Base-by-base conservation (phyloP, 1,284 basidiomycete species). In the Gastroboletus turbinatus region DNA sequence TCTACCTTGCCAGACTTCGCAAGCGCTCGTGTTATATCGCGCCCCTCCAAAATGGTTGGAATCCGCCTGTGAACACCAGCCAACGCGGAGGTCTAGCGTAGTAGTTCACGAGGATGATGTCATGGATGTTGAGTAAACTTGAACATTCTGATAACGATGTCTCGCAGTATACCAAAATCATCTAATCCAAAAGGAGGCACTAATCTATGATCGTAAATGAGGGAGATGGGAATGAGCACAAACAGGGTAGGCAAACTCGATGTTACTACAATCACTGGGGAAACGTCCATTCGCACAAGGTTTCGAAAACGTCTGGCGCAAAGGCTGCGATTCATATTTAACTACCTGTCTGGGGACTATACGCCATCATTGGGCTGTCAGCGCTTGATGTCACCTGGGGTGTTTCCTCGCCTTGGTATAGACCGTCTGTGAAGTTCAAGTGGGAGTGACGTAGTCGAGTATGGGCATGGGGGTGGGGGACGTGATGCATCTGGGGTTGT, bases 391-490 rank as follows among this genome's bases (percentile, higher is more conserved):
- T 5, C 17, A 62, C 65, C 51, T 73, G 74, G 32, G 70, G 57
- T 11, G 66, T 45, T n/a, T 72, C 67, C 25, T 71, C 70, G 44
- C 54, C 57, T 38, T 69, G 58, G 64, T 82, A 83, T 45, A 82
- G 70, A 36, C 74, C 69, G 60, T 80, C 77, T 16, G 76, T 58
- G 55, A 78, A 75, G 63, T 78, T 78, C 52, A 83, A 57, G 59
- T 75, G 72, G 2, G 73, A 75, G 56, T 82, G 80, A 58, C 84
- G 87, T 60, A 87, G 84, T 30, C 85, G 78, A 0, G 86, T 82
- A 62, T 90, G 87, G 1, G 86, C 85, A 57, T 89, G 87, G 1
- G 87, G 86, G 61, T 88, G 87, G 0, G 87, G 85, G 47, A 89
- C 85, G 60, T 89, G 87, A 64, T 89, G 87, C 83, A 90, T 85